Conservation (phyloP, 805 yeast genomes). For the Torulaspora maleeae region DNA sequence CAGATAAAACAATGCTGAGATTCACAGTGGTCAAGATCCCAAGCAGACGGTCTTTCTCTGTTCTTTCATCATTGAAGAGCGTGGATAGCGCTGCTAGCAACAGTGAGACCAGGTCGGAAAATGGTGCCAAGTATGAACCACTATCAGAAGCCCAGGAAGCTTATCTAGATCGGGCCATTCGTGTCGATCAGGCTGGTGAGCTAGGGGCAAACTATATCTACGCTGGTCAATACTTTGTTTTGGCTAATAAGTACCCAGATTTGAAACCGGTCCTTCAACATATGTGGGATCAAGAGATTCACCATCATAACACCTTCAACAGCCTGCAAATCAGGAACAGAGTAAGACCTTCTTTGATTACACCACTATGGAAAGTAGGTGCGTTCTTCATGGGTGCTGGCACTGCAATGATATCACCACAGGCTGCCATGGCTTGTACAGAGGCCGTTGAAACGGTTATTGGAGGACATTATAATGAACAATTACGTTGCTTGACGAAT, state of each 20-base stretch:
- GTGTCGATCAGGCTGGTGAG: constrained; percentile 98
- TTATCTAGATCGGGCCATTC: constrained; percentile 63
- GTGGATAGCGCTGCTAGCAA: background rate
- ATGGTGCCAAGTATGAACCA: constrained; percentile 23
- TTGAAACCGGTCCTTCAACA: constrained; percentile 77
- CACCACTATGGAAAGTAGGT: constrained; percentile 92
- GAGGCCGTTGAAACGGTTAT: constrained; percentile 98
- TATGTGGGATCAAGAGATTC: constrained; percentile 98
- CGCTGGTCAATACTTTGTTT: constrained; percentile 79
- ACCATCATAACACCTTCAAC: constrained; percentile 84
- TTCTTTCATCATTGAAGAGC: constrained; percentile 14
- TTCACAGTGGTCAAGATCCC: background rate
- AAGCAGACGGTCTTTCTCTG: constrained; percentile 14
- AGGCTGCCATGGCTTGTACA: constrained; percentile 99
- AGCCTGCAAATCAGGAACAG: constrained; percentile 66
- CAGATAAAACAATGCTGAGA: constrained; percentile 5
- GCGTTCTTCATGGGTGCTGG: constrained; percentile 82
- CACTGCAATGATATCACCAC: constrained; percentile 83
- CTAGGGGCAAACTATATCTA: constrained; percentile 92
- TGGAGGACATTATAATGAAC: constrained; percentile 92
- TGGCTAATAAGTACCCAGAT: constrained; percentile 65
- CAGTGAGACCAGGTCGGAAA: background rate
- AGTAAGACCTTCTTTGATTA: constrained; percentile 84
- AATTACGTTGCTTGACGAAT: constrained; percentile 68
- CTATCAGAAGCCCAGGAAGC: constrained; percentile 56